Evolutionary conservation across 129 eudicot species (phyloP).

Genomic region (Lonicera japonica): DNA sequence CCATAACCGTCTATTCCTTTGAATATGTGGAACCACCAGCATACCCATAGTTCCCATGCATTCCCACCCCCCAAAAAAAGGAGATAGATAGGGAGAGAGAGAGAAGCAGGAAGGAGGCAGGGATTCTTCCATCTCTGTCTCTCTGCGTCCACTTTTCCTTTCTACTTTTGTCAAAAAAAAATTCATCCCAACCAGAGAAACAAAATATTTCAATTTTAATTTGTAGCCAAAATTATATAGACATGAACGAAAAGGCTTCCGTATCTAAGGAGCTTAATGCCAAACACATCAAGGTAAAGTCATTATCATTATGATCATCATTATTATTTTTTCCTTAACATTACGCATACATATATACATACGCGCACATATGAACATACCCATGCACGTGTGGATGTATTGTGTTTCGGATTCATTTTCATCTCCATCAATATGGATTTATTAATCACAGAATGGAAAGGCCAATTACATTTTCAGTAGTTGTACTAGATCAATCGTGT

Average conservation of each 20-base stretch:
- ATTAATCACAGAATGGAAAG: no score
- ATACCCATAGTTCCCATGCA: neutral
- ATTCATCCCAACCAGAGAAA: neutral
- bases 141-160: neutral
- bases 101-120: slow-evolving; percentile 6
- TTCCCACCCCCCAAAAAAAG: neutral
- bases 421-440: no score
- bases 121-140: slow-evolving; percentile 14
- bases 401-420: no score
- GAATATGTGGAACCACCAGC: slow-evolving; percentile 13
- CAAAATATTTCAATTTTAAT: no score
- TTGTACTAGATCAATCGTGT: no score
- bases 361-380: no score
- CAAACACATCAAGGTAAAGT: slow-evolving; percentile 49
- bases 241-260: slow-evolving; percentile 62
- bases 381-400: no score
- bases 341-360: no score
- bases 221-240: no score
- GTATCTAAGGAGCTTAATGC: slow-evolving; percentile 74
- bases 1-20: neutral
- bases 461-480: no score
- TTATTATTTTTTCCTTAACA: neutral
- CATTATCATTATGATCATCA: neutral
- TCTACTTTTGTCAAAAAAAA: neutral
- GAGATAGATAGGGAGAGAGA: no score